Evolutionary conservation across 371 early-diverging fungal genomes (phyloP), one percentile per base, ranked within the genome.

Genomic region (Mucor plumbeus): DNA sequence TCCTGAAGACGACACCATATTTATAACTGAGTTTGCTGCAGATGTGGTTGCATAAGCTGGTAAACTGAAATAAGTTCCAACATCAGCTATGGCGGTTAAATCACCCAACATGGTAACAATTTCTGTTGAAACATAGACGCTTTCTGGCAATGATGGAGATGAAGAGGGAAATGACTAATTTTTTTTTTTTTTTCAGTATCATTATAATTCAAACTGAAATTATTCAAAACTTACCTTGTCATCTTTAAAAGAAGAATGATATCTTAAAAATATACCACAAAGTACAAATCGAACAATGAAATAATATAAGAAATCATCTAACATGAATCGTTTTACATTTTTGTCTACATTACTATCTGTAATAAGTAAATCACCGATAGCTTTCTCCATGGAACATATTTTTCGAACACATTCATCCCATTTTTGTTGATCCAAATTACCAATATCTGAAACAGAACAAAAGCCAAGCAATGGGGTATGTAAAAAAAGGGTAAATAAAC

Each of bases 401-500:
- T 83, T 74, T 13, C 72, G 69, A 7, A 84, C 80, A 63, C 85
- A 87, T 43, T 82, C 76, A 21, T 79, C 85, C 86, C 93, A 94
- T 41, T 80, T 85, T 3, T 74, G 75, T 5, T 85, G 82, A 21
- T 81, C 84, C 55, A 91, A 72, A 43, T 83, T 78, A 7, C 80
- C 83, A 48, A 92, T 85, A 50, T 88, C 90, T 8, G 91, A 88
- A 0, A 94, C 78, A 38, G 87, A 84, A 53, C 89, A 86, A 60
- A 94, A 91, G 0, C 90, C 95, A 10, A 91, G 81, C 6, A 91
- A 60, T 4, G 94, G 92, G 8, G 92, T 88, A 73, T 95, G 94
- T 58, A 98, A 81, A 75, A 97, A 98, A 56, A 96, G 68, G 1
- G 97, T 97, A 67, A 96, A 96, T 8, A 97, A 80, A 68, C 90